Base-by-base conservation (phyloP, 164 flowering plant genomes). In the Protea cynaroides region DNA sequence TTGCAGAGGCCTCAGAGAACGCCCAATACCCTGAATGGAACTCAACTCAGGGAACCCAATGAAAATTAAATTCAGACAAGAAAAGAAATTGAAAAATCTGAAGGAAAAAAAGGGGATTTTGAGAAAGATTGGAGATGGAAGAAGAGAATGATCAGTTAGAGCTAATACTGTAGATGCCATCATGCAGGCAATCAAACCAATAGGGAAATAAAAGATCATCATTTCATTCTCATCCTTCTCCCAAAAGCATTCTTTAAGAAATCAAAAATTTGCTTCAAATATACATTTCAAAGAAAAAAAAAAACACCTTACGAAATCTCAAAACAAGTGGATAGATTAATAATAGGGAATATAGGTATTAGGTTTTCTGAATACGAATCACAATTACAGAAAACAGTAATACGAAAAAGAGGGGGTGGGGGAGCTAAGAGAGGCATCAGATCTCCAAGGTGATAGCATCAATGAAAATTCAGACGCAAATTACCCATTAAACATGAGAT, bases 181-280 rank as follows among this genome's bases (percentile, higher is more conserved):
- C 67, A 65, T 56, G 23, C n/a, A 40, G 60, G 67, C 67, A 1
- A 65, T 65, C 67, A 65, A 65, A 65, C 67, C 67, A 65, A 65
- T 65, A 65, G 67, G 67, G 61, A 56, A 65, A 8, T 19, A 40
- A 37, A 3, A 7, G 15, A 56, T 65, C 61, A 56, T 65, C 67
- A 65, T 44, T 38, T 64, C 50, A 64, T 55, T 64, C 67, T 43
- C 38, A 21, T 46, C 57, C 23, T 8, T 49, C 7, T 29, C 34
- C 34, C 34, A 3, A 29, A 24, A 25, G 6, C 57, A 9, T 50
- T 15, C 15, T 24, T 6, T 18, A 15, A 53, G 21, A 37, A 22
- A 38, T 18, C 0, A 52, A 3, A 4, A 53, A 23, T 36, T 2
- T 13, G 22, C 14, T 38, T 40, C 46, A 14, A 22, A 40, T 1